A percentile compares a stretch with the other conserved stretches of the same genome.
Evolutionary conservation across 2,329 filamentous ascomycete genomes (phyloP).

Genomic region (Pseudomassariella vexata): DNA sequence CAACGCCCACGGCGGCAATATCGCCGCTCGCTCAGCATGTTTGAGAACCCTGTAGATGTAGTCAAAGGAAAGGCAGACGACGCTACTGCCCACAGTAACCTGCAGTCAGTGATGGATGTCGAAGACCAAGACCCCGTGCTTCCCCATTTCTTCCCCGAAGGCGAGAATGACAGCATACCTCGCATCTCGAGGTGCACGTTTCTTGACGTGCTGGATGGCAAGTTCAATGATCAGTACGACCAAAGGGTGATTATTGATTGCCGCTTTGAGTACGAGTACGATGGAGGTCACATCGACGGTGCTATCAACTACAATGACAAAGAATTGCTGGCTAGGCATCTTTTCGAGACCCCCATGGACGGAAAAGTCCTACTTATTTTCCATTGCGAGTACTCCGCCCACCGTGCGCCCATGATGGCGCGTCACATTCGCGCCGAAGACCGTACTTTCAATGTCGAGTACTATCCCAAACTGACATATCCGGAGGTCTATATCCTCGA

Average conservation of each 20-base stretch:
- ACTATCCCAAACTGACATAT: conserved; percentile 85
- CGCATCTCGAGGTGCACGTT: conserved; percentile 79
- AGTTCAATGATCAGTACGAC: conserved; percentile 70
- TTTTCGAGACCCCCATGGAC: conserved; percentile 65
- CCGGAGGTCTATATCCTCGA: conserved; percentile 97
- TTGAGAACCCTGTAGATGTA: conserved; percentile 83
- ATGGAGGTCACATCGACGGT: conserved; percentile 89
- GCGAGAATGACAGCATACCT: conserved; percentile 79
- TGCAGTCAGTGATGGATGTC: conserved; percentile 77
- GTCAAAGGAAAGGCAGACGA: conserved; percentile 72
- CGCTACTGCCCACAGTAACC: conserved; percentile 42
- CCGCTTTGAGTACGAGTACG: conserved; percentile 97
- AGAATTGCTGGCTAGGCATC: conserved; percentile 71
- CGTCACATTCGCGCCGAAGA: conserved; percentile 88
- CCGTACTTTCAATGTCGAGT: conserved; percentile 75
- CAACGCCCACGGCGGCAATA: conserved; percentile 80
- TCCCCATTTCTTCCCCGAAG: conserved; percentile 77
- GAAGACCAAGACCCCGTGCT: conserved; percentile 73
- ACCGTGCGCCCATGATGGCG: conserved; percentile 93
- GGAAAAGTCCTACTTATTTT: conserved; percentile 80
- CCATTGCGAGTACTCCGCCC: conserved; percentile 97
- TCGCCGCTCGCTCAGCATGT: conserved; percentile 94
- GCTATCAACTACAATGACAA: conserved; percentile 98
- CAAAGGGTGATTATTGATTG: conserved; percentile 89
- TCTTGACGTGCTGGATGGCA: conserved; percentile 80